phyloP scores from a whole-genome alignment of 2,329 filamentous ascomycete species.

The Trichoderma citrinoviride region DNA sequence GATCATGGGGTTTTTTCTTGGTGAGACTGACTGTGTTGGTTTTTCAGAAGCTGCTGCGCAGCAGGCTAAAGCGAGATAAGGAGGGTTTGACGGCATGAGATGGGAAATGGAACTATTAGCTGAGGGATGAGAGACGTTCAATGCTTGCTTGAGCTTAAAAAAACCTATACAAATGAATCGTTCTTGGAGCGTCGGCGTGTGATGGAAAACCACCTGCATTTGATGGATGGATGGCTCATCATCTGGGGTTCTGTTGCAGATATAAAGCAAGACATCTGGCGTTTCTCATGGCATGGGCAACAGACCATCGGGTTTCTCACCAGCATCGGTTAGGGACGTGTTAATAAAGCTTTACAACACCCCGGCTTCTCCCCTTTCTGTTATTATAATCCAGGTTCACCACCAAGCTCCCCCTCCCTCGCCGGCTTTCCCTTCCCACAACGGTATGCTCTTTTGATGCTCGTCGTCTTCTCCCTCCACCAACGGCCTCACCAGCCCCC shows the following conservation, averaged over 20 bases:
- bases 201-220: constrained; percentile 11
- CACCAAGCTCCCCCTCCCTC: constrained; percentile 42
- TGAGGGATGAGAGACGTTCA: not conserved
- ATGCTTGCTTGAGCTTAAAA: not conserved
- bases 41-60: constrained; percentile 61
- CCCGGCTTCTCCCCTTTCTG: not conserved
- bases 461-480: constrained; percentile 40
- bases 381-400: constrained; percentile 27
- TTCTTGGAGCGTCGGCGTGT: constrained; percentile 15
- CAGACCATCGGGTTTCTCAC: constrained; percentile 25
- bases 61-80: constrained; percentile 54
- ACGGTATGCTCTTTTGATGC: constrained; percentile 26
- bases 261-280: constrained; percentile 19
- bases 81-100: constrained; percentile 20
- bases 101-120: not conserved
- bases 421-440: constrained; percentile 42
- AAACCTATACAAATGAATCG: not conserved
- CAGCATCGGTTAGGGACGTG: constrained; percentile 14
- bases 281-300: constrained; percentile 32
- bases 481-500: constrained; percentile 50
- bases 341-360: constrained; percentile 15
- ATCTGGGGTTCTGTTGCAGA: constrained; percentile 3
- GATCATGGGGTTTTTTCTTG: too few relatives aligned
- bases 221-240: constrained; percentile 11
- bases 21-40: not conserved